Percentiles rank a stretch among this genome's conserved stretches.
These are phyloP conservation scores for Sporothrix variecibatus DNA, from an alignment of 2,329 filamentous ascomycete genomes.

Conservation along the genomic window DNA sequence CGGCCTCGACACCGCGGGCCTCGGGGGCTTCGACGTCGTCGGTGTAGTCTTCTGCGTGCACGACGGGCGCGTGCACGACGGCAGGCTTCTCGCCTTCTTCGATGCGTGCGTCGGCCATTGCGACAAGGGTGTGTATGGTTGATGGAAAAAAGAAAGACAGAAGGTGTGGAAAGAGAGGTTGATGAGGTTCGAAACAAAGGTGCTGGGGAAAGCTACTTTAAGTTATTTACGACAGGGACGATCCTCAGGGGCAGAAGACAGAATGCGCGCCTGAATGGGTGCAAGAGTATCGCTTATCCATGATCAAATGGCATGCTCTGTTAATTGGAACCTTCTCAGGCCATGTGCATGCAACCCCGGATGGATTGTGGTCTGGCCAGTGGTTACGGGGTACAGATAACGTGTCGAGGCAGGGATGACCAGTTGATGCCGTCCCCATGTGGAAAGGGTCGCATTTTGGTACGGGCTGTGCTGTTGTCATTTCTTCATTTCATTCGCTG, in stretches of 20 bases:
- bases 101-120: neutral
- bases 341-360: too few relatives aligned
- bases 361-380: too few relatives aligned
- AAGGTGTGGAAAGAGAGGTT: neutral
- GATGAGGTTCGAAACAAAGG: neutral
- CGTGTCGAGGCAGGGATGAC: too few relatives aligned
- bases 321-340: too few relatives aligned
- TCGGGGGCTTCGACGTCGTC: slow-evolving; percentile 8
- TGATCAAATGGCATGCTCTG: too few relatives aligned
- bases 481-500: neutral
- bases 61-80: neutral
- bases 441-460: too few relatives aligned
- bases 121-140: neutral
- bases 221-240: neutral
- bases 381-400: too few relatives aligned
- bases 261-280: too few relatives aligned
- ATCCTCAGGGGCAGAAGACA: too few relatives aligned
- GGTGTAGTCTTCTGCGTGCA: too few relatives aligned
- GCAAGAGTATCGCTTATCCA: too few relatives aligned
- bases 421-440: too few relatives aligned
- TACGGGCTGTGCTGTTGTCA: neutral
- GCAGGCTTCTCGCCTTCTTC: neutral
- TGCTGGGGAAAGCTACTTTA: neutral
- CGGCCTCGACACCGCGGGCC: slow-evolving; percentile 21
- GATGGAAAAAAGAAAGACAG: neutral